phyloP scores from a whole-genome alignment of 2,329 filamentous ascomycete genomes.

The Ceratocystis alfenasii region DNA sequence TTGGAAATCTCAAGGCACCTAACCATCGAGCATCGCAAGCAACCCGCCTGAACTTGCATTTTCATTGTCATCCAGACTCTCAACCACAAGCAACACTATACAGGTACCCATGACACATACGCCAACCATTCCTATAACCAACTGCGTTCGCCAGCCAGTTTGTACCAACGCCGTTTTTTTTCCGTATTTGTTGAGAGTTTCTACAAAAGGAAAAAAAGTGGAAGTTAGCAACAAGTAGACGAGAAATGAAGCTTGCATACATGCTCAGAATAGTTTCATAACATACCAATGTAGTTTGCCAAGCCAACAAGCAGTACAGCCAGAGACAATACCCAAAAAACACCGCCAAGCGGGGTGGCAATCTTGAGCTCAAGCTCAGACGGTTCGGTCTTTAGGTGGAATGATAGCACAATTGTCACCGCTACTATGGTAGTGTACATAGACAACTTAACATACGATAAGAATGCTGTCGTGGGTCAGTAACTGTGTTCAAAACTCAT shows the following conservation, averaged over 20 bases:
- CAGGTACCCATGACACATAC: slow-evolving; percentile 54
- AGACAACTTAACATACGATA: slow-evolving; percentile 79
- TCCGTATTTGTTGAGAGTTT: slow-evolving; percentile 69
- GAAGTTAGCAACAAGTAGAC: neutral
- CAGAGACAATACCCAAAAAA: slow-evolving; percentile 77
- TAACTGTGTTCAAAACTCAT: neutral
- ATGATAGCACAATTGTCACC: slow-evolving; percentile 82
- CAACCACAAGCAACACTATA: slow-evolving; percentile 46
- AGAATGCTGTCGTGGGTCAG: slow-evolving; percentile 44
- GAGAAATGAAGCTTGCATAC: neutral
- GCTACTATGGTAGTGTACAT: slow-evolving; percentile 86
- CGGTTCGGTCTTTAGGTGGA: slow-evolving; percentile 71
- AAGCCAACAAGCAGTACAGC: slow-evolving; percentile 66
- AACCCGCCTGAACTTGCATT: slow-evolving; percentile 4
- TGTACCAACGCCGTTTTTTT: slow-evolving; percentile 73
- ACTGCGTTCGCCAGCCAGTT: slow-evolving; percentile 83
- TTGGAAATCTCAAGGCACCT: neutral
- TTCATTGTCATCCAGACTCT: slow-evolving; percentile 28
- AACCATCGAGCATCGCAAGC: slow-evolving; percentile 17
- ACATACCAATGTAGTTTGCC: slow-evolving; percentile 70
- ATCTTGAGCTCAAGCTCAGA: slow-evolving; percentile 59
- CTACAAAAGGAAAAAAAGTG: slow-evolving; percentile 28
- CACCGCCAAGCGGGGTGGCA: slow-evolving; percentile 68
- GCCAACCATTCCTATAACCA: slow-evolving; percentile 51
- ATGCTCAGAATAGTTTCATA: neutral